These are phyloP conservation scores for Wickerhamomyces sydowiorum DNA, from an alignment of 805 yeast species.

Conservation along the genomic window DNA sequence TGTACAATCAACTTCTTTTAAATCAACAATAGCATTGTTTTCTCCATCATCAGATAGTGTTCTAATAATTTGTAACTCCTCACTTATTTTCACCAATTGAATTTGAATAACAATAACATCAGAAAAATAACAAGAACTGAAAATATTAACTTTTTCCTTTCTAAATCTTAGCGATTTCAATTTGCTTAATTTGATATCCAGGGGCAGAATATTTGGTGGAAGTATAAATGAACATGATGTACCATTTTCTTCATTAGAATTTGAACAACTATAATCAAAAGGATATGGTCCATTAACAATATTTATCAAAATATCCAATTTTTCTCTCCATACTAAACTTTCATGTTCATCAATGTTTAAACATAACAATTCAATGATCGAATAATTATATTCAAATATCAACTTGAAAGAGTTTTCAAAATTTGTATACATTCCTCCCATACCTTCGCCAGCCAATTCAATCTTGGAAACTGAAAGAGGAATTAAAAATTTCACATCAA, in stretches of 20 bases:
- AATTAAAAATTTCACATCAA: conserved; percentile 38
- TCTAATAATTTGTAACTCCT: background rate
- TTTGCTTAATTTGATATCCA: conserved; percentile 20
- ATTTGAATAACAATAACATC: conserved; percentile 19
- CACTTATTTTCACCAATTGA: conserved; percentile 1
- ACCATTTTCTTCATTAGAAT: conserved; percentile 16
- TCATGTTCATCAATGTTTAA: conserved; percentile 30
- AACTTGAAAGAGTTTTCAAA: conserved; percentile 35
- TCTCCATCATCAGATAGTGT: conserved; percentile 1
- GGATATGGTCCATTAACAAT: conserved; percentile 28
- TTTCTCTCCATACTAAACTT: conserved; percentile 34
- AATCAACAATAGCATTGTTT: conserved; percentile 2
- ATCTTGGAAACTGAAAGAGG: conserved; percentile 34
- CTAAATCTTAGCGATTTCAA: background rate
- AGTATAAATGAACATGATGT: conserved; percentile 16
- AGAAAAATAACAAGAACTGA: conserved; percentile 20
- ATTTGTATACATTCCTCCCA: conserved; percentile 26
- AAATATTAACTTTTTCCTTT: conserved; percentile 4
- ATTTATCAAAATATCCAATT: conserved; percentile 23
- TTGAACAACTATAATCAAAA: conserved; percentile 24
- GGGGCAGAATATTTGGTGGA: conserved; percentile 13
- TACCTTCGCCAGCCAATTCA: conserved; percentile 24
- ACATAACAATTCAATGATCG: conserved; percentile 40
- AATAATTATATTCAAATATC: conserved; percentile 36
- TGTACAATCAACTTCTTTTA: conserved; percentile 16